phyloP scores from a whole-genome alignment of 2,329 filamentous ascomycete species.

The Ophiostoma ulmi region DNA sequence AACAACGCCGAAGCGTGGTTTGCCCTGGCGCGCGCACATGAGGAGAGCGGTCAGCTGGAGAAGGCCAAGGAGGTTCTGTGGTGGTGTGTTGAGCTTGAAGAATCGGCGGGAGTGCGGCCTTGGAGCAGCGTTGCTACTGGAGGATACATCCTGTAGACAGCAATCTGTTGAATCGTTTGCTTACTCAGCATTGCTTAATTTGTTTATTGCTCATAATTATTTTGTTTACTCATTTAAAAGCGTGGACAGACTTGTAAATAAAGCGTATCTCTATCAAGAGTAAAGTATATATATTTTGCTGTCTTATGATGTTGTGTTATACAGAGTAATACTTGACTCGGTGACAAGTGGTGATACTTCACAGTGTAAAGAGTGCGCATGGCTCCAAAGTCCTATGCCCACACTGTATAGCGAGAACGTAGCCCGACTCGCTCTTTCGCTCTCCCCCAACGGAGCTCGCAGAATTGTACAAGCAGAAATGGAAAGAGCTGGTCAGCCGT shows the following conservation, averaged over 20 bases:
- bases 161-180: too few species aligned
- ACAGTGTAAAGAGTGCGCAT: conserved; percentile 2
- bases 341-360: background rate
- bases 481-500: background rate
- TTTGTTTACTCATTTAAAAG: background rate
- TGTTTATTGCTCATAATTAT: background rate
- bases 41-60: conserved; percentile 76
- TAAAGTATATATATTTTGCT: background rate
- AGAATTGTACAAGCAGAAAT: background rate
- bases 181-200: background rate
- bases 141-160: conserved; percentile 55
- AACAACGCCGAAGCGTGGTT: conserved; percentile 93
- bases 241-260: background rate
- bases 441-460: conserved; percentile 23
- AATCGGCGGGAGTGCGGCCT: conserved; percentile 69
- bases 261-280: background rate
- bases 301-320: background rate
- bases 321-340: background rate
- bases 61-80: conserved; percentile 90
- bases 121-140: conserved; percentile 68
- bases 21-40: conserved; percentile 76
- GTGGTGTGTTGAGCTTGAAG: conserved; percentile 97
- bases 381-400: background rate
- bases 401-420: background rate
- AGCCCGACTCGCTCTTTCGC: background rate